These are phyloP conservation scores for Aegilops tauschii DNA, from an alignment of 176 grass and related monocot genomes.

Conservation along the genomic window DNA sequence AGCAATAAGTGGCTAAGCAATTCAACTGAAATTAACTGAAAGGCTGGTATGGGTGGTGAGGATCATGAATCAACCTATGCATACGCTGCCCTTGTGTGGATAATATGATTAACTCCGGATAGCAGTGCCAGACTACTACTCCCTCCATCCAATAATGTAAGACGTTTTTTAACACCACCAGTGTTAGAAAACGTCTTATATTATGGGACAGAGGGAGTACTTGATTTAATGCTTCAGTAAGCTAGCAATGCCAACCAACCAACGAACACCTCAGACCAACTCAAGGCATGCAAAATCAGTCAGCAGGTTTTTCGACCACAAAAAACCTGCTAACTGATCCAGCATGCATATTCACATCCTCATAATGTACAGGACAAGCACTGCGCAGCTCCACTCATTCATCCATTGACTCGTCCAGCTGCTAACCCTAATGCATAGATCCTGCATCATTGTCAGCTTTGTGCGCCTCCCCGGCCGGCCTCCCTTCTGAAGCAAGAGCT, in stretches of 20 bases:
- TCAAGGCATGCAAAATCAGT: background rate
- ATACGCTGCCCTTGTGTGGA: background rate
- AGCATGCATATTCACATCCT: background rate
- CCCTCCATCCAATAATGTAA: no score
- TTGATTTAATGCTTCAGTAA: background rate
- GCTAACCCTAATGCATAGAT: constrained; percentile 27
- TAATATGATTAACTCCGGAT: background rate
- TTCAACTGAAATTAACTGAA: background rate
- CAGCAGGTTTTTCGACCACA: no score
- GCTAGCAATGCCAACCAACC: constrained; percentile 6
- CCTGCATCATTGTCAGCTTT: constrained; percentile 33
- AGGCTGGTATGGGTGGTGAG: background rate
- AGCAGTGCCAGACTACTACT: background rate
- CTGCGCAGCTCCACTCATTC: background rate
- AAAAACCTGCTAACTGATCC: no score
- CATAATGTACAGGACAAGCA: background rate
- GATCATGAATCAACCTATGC: constrained; percentile 1
- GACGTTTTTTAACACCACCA: no score
- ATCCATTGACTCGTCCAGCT: background rate
- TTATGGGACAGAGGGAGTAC: no score
- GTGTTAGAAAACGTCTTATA: no score
- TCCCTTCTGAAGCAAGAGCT: constrained; percentile 30
- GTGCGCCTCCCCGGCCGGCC: background rate
- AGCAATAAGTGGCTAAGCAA: constrained; percentile 14
- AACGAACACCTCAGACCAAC: background rate